Base-by-base conservation (phyloP, 2,329 filamentous ascomycete species). In the Orbilia ellipsospora region DNA sequence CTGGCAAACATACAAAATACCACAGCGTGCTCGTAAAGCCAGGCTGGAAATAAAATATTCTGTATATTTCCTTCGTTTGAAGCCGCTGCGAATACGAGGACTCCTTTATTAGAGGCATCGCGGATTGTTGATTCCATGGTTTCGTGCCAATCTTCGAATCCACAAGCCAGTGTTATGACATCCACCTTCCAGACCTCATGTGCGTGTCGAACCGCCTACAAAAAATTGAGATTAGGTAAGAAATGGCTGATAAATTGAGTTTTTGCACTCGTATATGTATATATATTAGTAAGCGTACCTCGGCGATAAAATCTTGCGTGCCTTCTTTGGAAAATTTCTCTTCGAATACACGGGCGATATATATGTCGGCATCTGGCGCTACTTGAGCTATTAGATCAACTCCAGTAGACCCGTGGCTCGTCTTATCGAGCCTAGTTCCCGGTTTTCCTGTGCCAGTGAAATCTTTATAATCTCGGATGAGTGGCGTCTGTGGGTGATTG, bases 271-370 rank as follows among this genome's bases (percentile, higher is more conserved):
- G n/a, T n/a, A n/a, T n/a, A n/a, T 18, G 44, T n/a, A 48, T 36
- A 7, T 52, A 52, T 26, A 13, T 2, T 6, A 52, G 50, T 3
- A 5, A 52, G 50, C 50, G n/a, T 23, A 52, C 50, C 50, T 52
- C 20, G 18, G 50, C 50, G 20, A 52, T 52, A 52, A 20, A 23
- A 52, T 52, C 50, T 26, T 52, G 50, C 2, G 50, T 52, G n/a
- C 20, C 50, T 13, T 18, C 16, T 26, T 52, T 52, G 2, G 50
- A 15, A 52, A 26, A 5, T 52, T 52, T 52, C 4, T 26, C 50
- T 26, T 52, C 50, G 13, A 52, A 52, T 6, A 52, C 50, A 52
- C 50, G 50, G 50, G 50, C 50, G 50, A 52, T 52, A 23, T 52
- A 52, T 18, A 52, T 20, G 20, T 52, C 50, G 13, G 50, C 50